A percentile compares a stretch with the other conserved stretches of the same genome.
phyloP scores from a whole-genome alignment of 352 stramenopile species.

The Thraustochytrium sp. region DNA sequence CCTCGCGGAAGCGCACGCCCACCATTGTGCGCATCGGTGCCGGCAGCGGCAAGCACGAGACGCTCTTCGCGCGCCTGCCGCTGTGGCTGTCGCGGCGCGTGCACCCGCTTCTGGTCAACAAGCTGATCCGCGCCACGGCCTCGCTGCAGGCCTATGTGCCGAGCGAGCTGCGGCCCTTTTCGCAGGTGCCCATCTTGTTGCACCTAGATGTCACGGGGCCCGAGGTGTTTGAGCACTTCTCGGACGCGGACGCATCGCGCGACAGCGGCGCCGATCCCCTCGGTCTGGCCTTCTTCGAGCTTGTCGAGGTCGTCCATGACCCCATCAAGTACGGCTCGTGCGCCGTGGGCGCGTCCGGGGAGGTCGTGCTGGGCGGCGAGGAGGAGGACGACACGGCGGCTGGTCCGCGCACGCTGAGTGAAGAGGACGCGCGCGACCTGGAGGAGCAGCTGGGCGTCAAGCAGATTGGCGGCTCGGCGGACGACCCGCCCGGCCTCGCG shows the following conservation, averaged over 20 bases:
- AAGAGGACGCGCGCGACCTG: slow-evolving; percentile 3
- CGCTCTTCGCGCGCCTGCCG: not conserved
- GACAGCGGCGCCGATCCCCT: not conserved
- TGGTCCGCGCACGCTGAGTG: not conserved
- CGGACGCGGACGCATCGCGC: not conserved
- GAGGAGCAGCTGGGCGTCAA: not conserved
- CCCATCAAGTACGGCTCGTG: not conserved
- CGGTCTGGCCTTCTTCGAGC: slow-evolving; percentile 6
- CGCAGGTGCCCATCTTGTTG: not conserved
- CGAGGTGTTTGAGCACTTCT: not conserved
- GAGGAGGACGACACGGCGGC: not conserved
- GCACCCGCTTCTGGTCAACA: not conserved
- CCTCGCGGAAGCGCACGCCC: not conserved
- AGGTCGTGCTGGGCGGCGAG: not conserved
- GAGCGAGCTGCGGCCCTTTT: not conserved
- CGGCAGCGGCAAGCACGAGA: not conserved
- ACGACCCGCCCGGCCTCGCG: not conserved
- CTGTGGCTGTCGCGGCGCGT: not conserved
- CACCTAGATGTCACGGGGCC: not conserved
- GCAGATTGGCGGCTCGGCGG: not conserved
- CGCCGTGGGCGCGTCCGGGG: not conserved
- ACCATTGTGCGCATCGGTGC: not conserved
- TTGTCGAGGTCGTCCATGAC: not conserved
- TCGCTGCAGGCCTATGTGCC: not conserved
- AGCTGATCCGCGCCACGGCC: not conserved